phyloP scores from a whole-genome alignment of 2,329 filamentous ascomycete species.

The Xenoacremonium recifei region DNA sequence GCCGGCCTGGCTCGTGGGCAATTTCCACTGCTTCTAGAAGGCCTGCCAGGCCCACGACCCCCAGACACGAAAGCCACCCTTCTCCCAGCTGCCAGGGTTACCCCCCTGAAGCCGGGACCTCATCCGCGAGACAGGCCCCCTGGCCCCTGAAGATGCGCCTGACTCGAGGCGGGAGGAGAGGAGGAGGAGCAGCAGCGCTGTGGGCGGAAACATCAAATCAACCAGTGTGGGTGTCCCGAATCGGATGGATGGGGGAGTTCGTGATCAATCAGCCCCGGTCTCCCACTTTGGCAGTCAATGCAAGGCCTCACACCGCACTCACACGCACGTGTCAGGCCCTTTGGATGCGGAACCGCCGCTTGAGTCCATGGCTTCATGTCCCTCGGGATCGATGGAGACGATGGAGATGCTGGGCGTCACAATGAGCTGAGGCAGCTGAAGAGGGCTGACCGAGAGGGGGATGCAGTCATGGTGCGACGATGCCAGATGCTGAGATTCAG shows the following conservation, averaged over 20 bases:
- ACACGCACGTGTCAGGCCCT: background rate
- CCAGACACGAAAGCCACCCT: conserved; percentile 3
- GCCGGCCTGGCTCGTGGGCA: conserved; percentile 7
- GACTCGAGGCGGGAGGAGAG: conserved; percentile 14
- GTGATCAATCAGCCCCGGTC: too few relatives aligned
- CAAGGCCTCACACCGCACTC: too few relatives aligned
- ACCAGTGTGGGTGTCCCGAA: background rate
- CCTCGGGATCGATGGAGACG: too few relatives aligned
- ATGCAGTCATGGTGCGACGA: background rate
- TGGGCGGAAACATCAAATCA: background rate
- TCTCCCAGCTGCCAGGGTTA: conserved; percentile 18
- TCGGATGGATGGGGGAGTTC: too few relatives aligned
- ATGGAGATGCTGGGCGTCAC: background rate
- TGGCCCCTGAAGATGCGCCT: conserved; percentile 1
- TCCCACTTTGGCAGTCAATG: too few relatives aligned
- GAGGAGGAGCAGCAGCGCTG: too few relatives aligned
- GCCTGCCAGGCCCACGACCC: conserved; percentile 10
- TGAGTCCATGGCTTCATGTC: background rate
- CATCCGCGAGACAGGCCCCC: conserved; percentile 13
- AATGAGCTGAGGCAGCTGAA: background rate
- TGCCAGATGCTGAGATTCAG: background rate
- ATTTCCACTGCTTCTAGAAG: conserved; percentile 27
- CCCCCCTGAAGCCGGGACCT: conserved; percentile 18
- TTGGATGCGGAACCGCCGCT: background rate
- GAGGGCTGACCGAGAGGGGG: background rate